Conservation (phyloP, 805 yeast species). For the Wickerhamiella siamensis region DNA sequence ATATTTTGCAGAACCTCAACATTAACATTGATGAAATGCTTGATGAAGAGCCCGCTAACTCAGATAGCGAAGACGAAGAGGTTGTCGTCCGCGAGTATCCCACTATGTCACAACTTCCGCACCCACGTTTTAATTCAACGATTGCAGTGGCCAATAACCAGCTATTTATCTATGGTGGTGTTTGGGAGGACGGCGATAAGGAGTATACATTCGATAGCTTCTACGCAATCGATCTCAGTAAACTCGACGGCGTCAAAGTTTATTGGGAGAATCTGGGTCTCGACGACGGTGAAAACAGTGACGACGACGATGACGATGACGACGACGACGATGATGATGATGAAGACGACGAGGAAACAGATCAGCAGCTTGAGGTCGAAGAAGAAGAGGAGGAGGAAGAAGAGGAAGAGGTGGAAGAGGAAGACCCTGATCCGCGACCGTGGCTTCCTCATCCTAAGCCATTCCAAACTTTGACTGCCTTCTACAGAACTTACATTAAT, state of each 20-base stretch:
- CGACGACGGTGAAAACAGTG: slow-evolving; percentile 17
- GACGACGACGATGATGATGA: slow-evolving; percentile 68
- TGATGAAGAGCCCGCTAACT: slow-evolving; percentile 27
- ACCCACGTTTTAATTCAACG: slow-evolving; percentile 75
- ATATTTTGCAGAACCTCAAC: slow-evolving; percentile 23
- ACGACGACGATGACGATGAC: slow-evolving; percentile 36
- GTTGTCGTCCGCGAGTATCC: slow-evolving; percentile 37
- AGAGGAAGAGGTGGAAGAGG: slow-evolving; percentile 44
- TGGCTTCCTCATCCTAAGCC: slow-evolving; percentile 97
- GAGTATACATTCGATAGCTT: slow-evolving; percentile 76
- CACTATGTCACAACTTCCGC: slow-evolving; percentile 54
- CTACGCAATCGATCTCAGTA: slow-evolving; percentile 73
- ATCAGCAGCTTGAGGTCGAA: slow-evolving; percentile 29
- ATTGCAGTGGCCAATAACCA: slow-evolving; percentile 75
- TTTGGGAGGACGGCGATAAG: slow-evolving; percentile 76
- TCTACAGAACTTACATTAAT: slow-evolving; percentile 77
- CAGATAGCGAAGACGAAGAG: slow-evolving; percentile 26
- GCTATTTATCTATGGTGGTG: slow-evolving; percentile 77
- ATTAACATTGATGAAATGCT: slow-evolving; percentile 18
- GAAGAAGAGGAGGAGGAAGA: slow-evolving; percentile 59
- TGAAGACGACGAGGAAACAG: slow-evolving; percentile 46
- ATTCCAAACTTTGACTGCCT: slow-evolving; percentile 69
- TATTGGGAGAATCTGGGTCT: slow-evolving; percentile 76
- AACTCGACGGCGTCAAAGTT: slow-evolving; percentile 73
- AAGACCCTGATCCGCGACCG: slow-evolving; percentile 75